phyloP scores from a whole-genome alignment of 148 eudicot genomes.

The Fagopyrum esculentum region DNA sequence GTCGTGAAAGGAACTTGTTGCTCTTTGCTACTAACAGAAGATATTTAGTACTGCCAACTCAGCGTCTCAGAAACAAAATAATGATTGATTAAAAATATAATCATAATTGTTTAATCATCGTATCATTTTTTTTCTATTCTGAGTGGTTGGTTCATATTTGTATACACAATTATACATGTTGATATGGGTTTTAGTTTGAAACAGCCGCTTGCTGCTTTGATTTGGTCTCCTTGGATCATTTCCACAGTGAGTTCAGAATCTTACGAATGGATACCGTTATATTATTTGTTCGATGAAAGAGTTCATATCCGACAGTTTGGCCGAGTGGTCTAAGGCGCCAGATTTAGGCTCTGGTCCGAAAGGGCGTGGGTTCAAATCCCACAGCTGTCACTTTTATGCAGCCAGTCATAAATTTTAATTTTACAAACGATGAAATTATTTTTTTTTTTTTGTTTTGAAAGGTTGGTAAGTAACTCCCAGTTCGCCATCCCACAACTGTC shows the following conservation, averaged over 20 bases:
- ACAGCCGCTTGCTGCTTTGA: not conserved
- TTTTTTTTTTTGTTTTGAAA: too few relatives aligned
- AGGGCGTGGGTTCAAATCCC: conserved; percentile 94
- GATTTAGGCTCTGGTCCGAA: conserved; percentile 56
- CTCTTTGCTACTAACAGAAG: not conserved
- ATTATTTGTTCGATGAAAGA: too few relatives aligned
- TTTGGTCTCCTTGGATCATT: not conserved
- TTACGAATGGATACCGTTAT: too few relatives aligned
- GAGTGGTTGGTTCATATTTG: not conserved
- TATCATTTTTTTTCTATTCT: not conserved
- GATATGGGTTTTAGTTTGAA: not conserved
- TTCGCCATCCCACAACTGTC: too few relatives aligned
- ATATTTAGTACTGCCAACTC: conserved; percentile 5
- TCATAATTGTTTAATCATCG: not conserved
- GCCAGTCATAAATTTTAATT: too few relatives aligned
- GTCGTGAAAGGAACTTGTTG: not conserved
- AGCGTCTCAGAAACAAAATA: not conserved
- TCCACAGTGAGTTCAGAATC: not conserved
- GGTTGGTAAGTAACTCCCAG: too few relatives aligned
- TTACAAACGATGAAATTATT: too few relatives aligned
- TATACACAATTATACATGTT: not conserved
- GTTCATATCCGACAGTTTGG: conserved; percentile 32
- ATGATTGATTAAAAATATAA: not conserved
- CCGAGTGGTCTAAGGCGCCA: conserved; percentile 63
- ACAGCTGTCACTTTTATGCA: conserved; percentile 38